Evolutionary conservation across 108 stramenopile species (phyloP).

Genomic region (Cyclostephanos tholiformis): DNA sequence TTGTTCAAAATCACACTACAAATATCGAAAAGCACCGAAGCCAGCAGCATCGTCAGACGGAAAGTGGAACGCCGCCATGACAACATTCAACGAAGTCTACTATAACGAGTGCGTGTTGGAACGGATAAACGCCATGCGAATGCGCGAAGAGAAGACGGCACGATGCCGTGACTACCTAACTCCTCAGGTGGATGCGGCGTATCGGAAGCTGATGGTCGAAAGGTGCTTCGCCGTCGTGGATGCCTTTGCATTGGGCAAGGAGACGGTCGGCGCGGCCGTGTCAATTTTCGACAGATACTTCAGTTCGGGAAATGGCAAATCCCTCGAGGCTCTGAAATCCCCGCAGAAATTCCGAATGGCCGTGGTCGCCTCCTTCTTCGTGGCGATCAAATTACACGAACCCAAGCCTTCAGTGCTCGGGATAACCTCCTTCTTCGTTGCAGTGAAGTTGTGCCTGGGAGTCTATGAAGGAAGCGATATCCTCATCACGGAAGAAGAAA

Average conservation of each 20-base stretch:
- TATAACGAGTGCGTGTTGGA: not conserved
- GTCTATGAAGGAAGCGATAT: conserved; percentile 6
- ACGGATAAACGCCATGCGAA: conserved; percentile 6
- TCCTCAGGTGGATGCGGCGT: conserved; percentile 19
- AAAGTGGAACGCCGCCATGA: not conserved
- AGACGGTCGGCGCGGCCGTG: conserved; percentile 26
- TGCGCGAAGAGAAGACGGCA: conserved; percentile 3
- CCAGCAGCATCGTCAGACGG: not conserved
- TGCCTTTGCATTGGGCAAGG: conserved; percentile 14
- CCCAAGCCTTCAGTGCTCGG: conserved; percentile 1
- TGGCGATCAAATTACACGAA: conserved; percentile 31
- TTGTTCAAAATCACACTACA: not conserved
- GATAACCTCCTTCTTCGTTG: not conserved
- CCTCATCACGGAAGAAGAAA: conserved; percentile 4
- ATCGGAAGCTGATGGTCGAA: conserved; percentile 33
- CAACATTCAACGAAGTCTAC: not conserved
- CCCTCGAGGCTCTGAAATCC: conserved; percentile 13
- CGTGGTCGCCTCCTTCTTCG: conserved; percentile 32
- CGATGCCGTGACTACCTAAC: conserved; percentile 19
- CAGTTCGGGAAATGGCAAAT: conserved; percentile 19
- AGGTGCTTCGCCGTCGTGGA: conserved; percentile 29
- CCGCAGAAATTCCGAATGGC: conserved; percentile 22
- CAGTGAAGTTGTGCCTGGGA: conserved; percentile 25
- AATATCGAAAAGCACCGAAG: not conserved
- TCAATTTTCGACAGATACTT: conserved; percentile 38